Percentiles rank a stretch among this genome's conserved stretches.
These are phyloP conservation scores for Triglochin maritima DNA, from an alignment of 106 monocot genomes.

Conservation along the genomic window DNA sequence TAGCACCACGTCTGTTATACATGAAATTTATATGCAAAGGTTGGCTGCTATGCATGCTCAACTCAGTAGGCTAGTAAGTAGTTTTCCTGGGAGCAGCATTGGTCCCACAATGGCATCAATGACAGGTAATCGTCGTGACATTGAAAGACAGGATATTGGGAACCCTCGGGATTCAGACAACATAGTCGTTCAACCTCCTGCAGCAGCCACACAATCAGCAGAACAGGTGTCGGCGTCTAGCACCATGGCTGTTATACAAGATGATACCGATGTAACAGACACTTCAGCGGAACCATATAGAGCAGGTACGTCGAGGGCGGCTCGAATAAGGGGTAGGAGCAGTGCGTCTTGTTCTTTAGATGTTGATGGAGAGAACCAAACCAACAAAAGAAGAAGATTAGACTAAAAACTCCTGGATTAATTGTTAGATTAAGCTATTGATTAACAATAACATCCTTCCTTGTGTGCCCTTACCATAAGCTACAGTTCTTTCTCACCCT, in stretches of 20 bases:
- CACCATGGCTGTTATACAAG: constrained; percentile 78
- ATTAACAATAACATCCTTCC: neutral
- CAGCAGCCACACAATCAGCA: constrained; percentile 19
- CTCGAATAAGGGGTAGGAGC: constrained; percentile 51
- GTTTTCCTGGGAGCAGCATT: constrained; percentile 22
- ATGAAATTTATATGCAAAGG: constrained; percentile 24
- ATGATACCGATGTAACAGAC: constrained; percentile 28
- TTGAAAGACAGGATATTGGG: constrained; percentile 9
- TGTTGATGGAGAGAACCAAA: constrained; percentile 47
- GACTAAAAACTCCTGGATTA: constrained; percentile 19
- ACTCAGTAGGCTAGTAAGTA: constrained; percentile 44
- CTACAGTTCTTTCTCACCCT: neutral
- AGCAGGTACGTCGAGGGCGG: constrained; percentile 56
- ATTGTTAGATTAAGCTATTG: neutral
- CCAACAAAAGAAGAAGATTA: constrained; percentile 56
- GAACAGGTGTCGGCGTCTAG: constrained; percentile 77
- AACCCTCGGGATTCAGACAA: constrained; percentile 11
- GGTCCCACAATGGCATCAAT: constrained; percentile 24
- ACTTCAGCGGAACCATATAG: constrained; percentile 43
- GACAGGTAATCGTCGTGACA: constrained; percentile 3
- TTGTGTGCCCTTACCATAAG: neutral
- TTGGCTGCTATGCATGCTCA: constrained; percentile 37
- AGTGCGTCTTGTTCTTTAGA: constrained; percentile 38
- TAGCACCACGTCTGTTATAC: constrained; percentile 76
- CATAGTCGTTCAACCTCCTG: constrained; percentile 10